Evolutionary conservation across 2,329 filamentous ascomycete genomes (phyloP), one percentile per base, ranked within the genome.

Genomic region (Bipolaris gigantea): DNA sequence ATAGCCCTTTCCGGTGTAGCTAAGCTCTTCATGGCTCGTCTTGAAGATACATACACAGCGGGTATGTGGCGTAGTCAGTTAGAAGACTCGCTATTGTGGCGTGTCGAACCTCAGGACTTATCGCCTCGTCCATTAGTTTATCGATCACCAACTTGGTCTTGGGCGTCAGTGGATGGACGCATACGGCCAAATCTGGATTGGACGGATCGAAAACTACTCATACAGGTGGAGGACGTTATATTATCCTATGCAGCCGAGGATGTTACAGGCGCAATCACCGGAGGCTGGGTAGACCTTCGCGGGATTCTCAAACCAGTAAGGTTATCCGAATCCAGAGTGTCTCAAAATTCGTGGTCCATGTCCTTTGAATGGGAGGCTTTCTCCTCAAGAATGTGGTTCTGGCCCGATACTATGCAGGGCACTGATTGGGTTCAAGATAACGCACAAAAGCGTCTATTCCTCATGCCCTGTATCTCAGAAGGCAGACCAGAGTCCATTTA

Each of bases 81-180:
- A 2, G 53, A 42, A 41, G 34, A 21, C 2, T 34, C 38, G 13
- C n/a, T 52, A 5, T 15, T 47, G 13, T 52, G 49, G 49, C 8
- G 1, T 7, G 4, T 38, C 2, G 2, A 4, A 36, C 21, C 30
- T 35, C 8, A n/a, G 4, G 3, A 10, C 15, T 19, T 9, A 27
- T 7, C 2, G n/a, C 39, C 41, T 10, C 48, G 40, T 15, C 34
- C 33, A 2, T 21, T 16, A n/a, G 23, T 38, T 19, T 63, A 61
- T 25, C 45, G 56, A 7, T 53, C 56, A 23, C 59, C 56, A 15
- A 49, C 48, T 13, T 63, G 61, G 56, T 58, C 55, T 9, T 63
- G 54, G 59, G 53, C 48, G 4, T 57, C 59, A 11, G 8, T 59
- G n/a, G 55, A 58, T 27, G 50, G 49, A 15, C 3, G 10, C 27